Evolutionary conservation across 2,329 filamentous ascomycete genomes (phyloP), one percentile per base, ranked within the genome.

Genomic region (Phyllosticta capitalensis): DNA sequence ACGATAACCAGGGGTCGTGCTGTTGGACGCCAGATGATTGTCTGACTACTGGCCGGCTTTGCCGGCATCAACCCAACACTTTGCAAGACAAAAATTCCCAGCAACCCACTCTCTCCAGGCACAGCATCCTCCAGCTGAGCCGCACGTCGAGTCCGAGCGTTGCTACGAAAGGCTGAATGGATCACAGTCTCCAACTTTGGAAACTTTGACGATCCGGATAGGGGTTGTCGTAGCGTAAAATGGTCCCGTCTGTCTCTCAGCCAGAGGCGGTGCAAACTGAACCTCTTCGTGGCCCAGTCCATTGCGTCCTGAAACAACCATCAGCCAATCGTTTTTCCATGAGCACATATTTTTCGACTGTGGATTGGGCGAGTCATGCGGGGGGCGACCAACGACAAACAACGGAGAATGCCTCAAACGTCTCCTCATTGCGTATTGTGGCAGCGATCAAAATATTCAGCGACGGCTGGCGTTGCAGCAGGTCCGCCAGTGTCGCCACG

Each of bases 351-450:
- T 20, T 50, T 45, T 10, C 20, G 26, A 38, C 38, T 28, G 24
- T 55, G 48, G 20, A 52, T 19, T 52, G 30, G 53, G 58, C 51
- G 58, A 52, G 52, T 59, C 33, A 48, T 59, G 61, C 54, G 51
- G 30, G 51, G 57, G 51, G n/a, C 62, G 67, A 77, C 69, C 72
- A 72, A 73, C 78, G 72, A 70, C 87, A 89, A 55, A 77, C 79
- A 22, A 78, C 74, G 62, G 83, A 67, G 68, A 92, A 91, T 5
- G 76, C 76, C 62, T 82, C 77, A 66, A 88, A 88, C 0, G 89
- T 92, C 61, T 82, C 76, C 61, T 79, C 76, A 65, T 91, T 91
- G 62, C 89, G 79, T 63, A 91, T 81, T 0, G 88, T 86, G 19
- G 85, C 85, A 3, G 87, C 81, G 61, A 92, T 85, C 52, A 90